Base-by-base conservation (phyloP, 2,329 filamentous ascomycete genomes). In the Ophiocordyceps camponoti-floridani region DNA sequence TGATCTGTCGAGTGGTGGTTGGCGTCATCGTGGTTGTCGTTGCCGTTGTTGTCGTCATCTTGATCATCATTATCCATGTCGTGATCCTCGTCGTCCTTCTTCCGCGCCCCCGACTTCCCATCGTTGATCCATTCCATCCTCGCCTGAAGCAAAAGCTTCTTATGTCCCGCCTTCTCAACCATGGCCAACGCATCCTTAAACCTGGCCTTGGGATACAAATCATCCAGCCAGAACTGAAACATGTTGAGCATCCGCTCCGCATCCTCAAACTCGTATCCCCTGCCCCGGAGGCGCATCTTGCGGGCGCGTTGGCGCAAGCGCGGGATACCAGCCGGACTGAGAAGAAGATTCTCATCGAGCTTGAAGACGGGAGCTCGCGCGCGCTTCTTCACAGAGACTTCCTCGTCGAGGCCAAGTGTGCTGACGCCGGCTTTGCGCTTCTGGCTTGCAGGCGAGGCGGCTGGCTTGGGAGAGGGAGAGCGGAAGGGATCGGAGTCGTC, bases 161-260 rank as follows among this genome's bases (percentile, higher is more conserved):
- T 85, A 62, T 95, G 91, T 1, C 91, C 91, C 1, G 86, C 70
- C 62, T 94, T 95, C 60, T 98, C 91, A 2, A 96, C 84, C 68
- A 96, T 94, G 37, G 72, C 67, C 7, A 96, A 67, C 3, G 84
- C 91, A 55, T 98, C 91, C 42, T 84, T 74, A 56, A 98, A 98
- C 56, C 87, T 89, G 5, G 89, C 91, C 56, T 93, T 87, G 12
- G 91, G 91, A 56, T 88, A 98, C 12, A 98, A 69, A 56, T 95
- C 87, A 62, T 98, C 89, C 2, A 98, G 81, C 91, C 91, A 98
- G 46, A 94, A 63, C 59, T 96, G 91, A 58, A 96, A 98, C 58
- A 93, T 84, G 23, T 84, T 85, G 42, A 98, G 70, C 23, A 98
- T 72, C 14, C 79, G 77, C 0, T 80, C 75, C 11, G 87, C 77